Percentiles rank a stretch among this genome's conserved stretches.
These are phyloP conservation scores for Podospora australis DNA, from an alignment of 495 filamentous ascomycete genomes.

Conservation along the genomic window DNA sequence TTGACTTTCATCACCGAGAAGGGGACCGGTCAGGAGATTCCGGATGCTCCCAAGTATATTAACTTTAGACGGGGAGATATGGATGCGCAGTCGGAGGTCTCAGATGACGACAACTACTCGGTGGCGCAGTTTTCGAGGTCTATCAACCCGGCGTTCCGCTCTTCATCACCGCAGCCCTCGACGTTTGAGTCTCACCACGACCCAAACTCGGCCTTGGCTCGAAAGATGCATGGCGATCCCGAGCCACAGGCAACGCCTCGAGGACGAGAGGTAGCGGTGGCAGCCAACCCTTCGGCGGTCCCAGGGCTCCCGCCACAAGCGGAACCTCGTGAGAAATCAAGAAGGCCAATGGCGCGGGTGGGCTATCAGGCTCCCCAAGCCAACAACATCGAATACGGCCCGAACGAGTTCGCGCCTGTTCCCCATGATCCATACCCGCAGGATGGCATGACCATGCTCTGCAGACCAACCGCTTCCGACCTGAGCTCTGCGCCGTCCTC, in stretches of 20 bases:
- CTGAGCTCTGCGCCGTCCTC: slow-evolving; percentile 61
- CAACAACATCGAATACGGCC: slow-evolving; percentile 41
- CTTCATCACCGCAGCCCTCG: slow-evolving; percentile 74
- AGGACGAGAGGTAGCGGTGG: slow-evolving; percentile 47
- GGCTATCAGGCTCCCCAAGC: slow-evolving; percentile 23
- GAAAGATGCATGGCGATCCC: slow-evolving; percentile 48
- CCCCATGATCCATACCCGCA: slow-evolving; percentile 92
- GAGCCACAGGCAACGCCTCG: slow-evolving; percentile 40
- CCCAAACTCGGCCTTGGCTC: slow-evolving; percentile 60
- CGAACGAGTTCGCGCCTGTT: slow-evolving; percentile 57
- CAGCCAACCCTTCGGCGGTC: slow-evolving; percentile 43
- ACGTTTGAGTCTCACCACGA: slow-evolving; percentile 87
- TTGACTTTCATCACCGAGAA: slow-evolving; percentile 77
- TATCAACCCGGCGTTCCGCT: slow-evolving; percentile 91
- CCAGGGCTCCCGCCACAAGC: slow-evolving; percentile 15
- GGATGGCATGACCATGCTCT: slow-evolving; percentile 99
- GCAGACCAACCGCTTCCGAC: slow-evolving; percentile 80
- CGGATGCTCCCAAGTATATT: slow-evolving; percentile 95
- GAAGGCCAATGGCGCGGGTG: slow-evolving; percentile 3
- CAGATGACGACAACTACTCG: slow-evolving; percentile 79
- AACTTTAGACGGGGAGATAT: slow-evolving; percentile 93
- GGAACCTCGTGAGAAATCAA: slow-evolving; percentile 5
- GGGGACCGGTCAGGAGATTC: slow-evolving; percentile 92
- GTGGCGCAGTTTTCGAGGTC: slow-evolving; percentile 92
- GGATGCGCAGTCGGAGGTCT: slow-evolving; percentile 73